Evolutionary conservation across 441 rosid genomes (phyloP), one percentile per base, ranked within the genome.

Genomic region (Omphalea diandra): DNA sequence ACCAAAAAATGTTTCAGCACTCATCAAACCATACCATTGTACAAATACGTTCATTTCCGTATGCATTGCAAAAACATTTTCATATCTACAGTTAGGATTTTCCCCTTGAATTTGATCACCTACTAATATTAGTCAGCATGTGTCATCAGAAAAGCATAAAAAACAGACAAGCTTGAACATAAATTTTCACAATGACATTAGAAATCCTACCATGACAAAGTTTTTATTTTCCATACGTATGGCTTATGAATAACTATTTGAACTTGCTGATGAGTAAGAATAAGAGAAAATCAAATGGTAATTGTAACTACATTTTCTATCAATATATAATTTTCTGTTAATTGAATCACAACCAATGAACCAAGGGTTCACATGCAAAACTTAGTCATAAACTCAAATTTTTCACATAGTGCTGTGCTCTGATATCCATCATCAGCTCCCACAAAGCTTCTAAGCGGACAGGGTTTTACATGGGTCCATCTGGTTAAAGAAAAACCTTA

Each of bases 1-100:
- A 77, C 83, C n/a, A 59, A 63, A 67, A n/a, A 60, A 72, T 67
- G 70, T 63, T 70, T 72, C 73, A 77, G 68, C 76, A 76, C 80
- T 76, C 74, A 77, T 72, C 67, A 72, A n/a, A 72, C 70, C 24
- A 10, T 41, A 12, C 14, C 73, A 26, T 15, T n/a, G n/a, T 29
- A 35, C 47, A 35, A 70, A 22, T 26, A 52, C 36, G 5, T 9
- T 63, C 40, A 64, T 27, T 77, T 75, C 55, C 57, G 58, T 73
- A 53, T 53, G 63, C 74, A 77, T 73, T 70, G 73, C 43, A 38
- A 79, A 73, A 70, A 68, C 63, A 77, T 68, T 50, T 36, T 31
- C 66, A 20, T 60, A 35, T 44, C 35, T 27, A 65, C 0, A 36
- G 40, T 27, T 56, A 15, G 47, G 20, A 68, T 7, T 57, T 38